phyloP scores from a whole-genome alignment of 73 alveolate species.

The Effrenium voratum region DNA sequence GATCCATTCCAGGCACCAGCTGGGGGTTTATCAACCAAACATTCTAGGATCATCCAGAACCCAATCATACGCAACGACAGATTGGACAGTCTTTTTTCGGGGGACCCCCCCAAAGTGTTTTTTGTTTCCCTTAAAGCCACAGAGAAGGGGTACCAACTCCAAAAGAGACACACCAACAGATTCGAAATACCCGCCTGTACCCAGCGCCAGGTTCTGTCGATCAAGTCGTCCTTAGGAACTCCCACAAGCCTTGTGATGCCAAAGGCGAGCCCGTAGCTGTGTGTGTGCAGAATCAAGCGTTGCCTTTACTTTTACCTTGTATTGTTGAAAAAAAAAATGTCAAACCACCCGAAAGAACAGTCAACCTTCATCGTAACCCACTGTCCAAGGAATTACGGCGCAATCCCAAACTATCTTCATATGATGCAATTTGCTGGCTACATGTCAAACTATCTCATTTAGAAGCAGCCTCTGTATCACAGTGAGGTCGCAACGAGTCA shows the following conservation, averaged over 20 bases:
- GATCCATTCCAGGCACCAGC: no score
- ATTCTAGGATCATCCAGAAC: no score
- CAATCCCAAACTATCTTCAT: background rate
- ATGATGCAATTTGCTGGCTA: no score
- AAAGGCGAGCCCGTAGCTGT: background rate
- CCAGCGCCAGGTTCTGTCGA: background rate
- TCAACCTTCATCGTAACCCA: background rate
- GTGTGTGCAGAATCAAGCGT: background rate
- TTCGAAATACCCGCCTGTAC: background rate
- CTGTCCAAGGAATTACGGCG: background rate
- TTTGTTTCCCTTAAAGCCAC: background rate
- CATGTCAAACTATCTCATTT: no score
- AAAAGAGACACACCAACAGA: no score
- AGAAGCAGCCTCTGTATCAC: no score
- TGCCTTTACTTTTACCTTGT: background rate
- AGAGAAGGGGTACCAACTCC: background rate
- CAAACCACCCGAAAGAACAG: background rate
- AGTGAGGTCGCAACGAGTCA: no score
- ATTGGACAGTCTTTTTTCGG: background rate
- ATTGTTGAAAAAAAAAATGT: background rate
- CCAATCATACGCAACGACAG: background rate
- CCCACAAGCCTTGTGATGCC: background rate
- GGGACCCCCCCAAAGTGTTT: background rate
- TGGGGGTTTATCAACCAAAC: no score
- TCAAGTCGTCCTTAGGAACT: slow-evolving; percentile 10